Evolutionary conservation across 768 basidiomycete species (phyloP).

Genomic region (Tricholoma terreum): DNA sequence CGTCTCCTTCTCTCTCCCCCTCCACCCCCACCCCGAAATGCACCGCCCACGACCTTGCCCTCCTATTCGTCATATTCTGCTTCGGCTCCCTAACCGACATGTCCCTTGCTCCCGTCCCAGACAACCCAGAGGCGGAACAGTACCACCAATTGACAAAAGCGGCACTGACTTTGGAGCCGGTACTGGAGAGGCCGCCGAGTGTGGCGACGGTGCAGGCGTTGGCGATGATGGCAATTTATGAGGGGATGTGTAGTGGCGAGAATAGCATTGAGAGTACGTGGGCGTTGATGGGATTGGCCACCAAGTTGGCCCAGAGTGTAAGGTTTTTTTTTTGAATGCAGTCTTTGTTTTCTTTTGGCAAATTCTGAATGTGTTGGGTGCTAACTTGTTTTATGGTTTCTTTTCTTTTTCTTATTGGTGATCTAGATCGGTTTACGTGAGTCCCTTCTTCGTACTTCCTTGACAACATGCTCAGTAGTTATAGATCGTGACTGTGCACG

Average conservation of each 20-base stretch:
- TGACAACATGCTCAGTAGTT: slow-evolving; percentile 4
- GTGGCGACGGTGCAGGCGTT: slow-evolving; percentile 68
- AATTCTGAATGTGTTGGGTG: too few relatives aligned
- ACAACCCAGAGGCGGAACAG: slow-evolving; percentile 48
- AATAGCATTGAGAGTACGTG: slow-evolving; percentile 70
- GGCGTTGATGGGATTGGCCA: slow-evolving; percentile 62
- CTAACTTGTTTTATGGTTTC: neutral
- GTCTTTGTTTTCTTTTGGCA: slow-evolving; percentile 3
- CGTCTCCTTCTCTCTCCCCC: slow-evolving; percentile 3
- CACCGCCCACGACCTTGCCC: slow-evolving; percentile 58
- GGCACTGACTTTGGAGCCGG: slow-evolving; percentile 62
- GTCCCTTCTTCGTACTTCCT: slow-evolving; percentile 22
- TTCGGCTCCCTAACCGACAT: slow-evolving; percentile 61
- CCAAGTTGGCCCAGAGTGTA: slow-evolving; percentile 68
- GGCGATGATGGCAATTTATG: slow-evolving; percentile 66
- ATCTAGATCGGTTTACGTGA: slow-evolving; percentile 64
- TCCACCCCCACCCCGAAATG: slow-evolving; percentile 5
- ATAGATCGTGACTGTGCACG: slow-evolving; percentile 71
- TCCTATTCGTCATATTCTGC: slow-evolving; percentile 61
- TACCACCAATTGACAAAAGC: slow-evolving; percentile 63
- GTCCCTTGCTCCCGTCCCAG: slow-evolving; percentile 47
- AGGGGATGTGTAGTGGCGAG: slow-evolving; percentile 64
- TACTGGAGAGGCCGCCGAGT: slow-evolving; percentile 68
- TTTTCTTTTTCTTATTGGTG: neutral
- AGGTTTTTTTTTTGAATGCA: slow-evolving; percentile 23